These are phyloP conservation scores for Inga leiocalycina DNA, from an alignment of 306 rosid species.

Conservation along the genomic window DNA sequence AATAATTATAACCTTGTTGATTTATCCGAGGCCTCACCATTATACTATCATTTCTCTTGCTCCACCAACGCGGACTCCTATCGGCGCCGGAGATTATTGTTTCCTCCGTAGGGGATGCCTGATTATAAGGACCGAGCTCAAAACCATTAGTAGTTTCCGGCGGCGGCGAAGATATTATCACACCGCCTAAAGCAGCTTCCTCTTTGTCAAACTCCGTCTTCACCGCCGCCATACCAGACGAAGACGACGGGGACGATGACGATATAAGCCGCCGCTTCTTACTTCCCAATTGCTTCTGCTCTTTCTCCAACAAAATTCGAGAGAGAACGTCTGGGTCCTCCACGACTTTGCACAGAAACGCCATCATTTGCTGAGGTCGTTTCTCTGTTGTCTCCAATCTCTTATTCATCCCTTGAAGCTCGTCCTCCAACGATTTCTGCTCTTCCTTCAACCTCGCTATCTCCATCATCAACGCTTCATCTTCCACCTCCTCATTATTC, in stretches of 20 bases:
- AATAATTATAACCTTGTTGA: conserved; percentile 36
- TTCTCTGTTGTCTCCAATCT: conserved; percentile 73
- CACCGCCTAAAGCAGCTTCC: conserved; percentile 34
- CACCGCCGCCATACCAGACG: conserved; percentile 40
- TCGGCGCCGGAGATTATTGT: neutral
- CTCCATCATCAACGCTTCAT: conserved; percentile 62
- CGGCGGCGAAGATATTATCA: conserved; percentile 39
- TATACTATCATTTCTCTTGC: neutral
- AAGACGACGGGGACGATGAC: conserved; percentile 31
- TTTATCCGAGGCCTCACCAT: conserved; percentile 7
- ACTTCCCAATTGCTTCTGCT: conserved; percentile 31
- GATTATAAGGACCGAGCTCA: conserved; percentile 40
- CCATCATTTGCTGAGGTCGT: conserved; percentile 92
- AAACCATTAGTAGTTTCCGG: conserved; percentile 51
- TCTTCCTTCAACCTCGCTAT: conserved; percentile 69
- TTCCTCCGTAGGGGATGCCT: conserved; percentile 37
- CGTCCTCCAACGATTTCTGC: conserved; percentile 65
- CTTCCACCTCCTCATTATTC: conserved; percentile 49
- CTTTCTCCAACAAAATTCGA: conserved; percentile 48
- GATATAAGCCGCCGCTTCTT: conserved; percentile 56
- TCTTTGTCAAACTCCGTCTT: conserved; percentile 65
- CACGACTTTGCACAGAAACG: conserved; percentile 65
- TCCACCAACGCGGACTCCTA: conserved; percentile 35
- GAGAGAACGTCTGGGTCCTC: conserved; percentile 78
- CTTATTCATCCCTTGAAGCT: conserved; percentile 68